phyloP scores from a whole-genome alignment of 2,329 filamentous ascomycete species.

The Zymoseptoria passerinii region DNA sequence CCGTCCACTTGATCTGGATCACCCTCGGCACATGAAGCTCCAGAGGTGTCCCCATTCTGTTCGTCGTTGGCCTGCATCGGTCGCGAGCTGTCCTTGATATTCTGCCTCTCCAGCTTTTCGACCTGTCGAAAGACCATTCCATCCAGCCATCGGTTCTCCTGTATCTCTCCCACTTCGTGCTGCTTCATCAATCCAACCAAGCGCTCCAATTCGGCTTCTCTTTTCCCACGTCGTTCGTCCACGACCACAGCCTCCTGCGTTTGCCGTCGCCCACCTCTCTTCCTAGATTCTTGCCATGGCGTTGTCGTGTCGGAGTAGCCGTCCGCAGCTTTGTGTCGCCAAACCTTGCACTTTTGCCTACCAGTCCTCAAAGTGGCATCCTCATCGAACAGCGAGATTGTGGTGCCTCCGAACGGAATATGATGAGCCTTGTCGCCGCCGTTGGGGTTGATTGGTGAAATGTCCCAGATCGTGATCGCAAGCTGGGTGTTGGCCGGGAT shows the following conservation, averaged over 20 bases:
- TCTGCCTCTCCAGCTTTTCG: conserved; percentile 53
- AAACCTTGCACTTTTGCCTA: conserved; percentile 79
- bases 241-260: conserved; percentile 54
- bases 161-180: conserved; percentile 95
- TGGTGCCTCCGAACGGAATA: conserved; percentile 89
- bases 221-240: conserved; percentile 27
- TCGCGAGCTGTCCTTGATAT: conserved; percentile 32
- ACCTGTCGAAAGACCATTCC: conserved; percentile 85
- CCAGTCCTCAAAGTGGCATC: conserved; percentile 89
- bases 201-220: conserved; percentile 68
- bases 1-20: conserved; percentile 45
- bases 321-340: conserved; percentile 76
- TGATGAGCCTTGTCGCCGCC: conserved; percentile 66
- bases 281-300: conserved; percentile 56
- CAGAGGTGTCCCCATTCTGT: conserved; percentile 4
- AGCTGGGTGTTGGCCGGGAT: conserved; percentile 75
- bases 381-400: conserved; percentile 80
- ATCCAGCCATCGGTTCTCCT: conserved; percentile 89
- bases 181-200: conserved; percentile 90
- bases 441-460: conserved; percentile 68
- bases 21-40: conserved; percentile 29
- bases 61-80: conserved; percentile 8
- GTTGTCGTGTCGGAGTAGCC: conserved; percentile 74
- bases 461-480: conserved; percentile 90
- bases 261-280: conserved; percentile 40